These are phyloP conservation scores for Colletotrichum kahawae DNA, from an alignment of 2,329 filamentous ascomycete species.

Conservation along the genomic window DNA sequence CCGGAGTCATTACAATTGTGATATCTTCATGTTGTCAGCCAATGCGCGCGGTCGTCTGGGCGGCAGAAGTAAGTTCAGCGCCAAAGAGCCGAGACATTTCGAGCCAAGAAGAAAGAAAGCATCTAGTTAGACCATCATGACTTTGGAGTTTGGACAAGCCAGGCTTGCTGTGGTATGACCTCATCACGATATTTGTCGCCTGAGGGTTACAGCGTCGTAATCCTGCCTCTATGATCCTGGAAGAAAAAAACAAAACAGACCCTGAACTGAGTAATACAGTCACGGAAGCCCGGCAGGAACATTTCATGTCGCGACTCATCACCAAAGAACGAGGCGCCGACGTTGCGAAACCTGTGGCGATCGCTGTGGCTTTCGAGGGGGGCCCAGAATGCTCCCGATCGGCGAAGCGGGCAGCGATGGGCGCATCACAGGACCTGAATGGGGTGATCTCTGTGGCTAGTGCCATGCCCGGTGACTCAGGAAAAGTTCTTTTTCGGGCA, in stretches of 20 bases:
- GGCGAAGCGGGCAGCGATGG: not conserved
- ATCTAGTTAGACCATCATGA: not conserved
- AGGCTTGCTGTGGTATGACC: not conserved
- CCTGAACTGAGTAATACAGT: not conserved
- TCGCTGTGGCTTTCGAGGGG: constrained; percentile 10
- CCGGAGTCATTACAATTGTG: not conserved
- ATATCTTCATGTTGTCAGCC: constrained; percentile 3
- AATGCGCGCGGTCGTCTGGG: not conserved
- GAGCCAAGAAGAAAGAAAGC: not conserved
- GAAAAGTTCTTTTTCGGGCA: not conserved
- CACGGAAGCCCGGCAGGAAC: not conserved
- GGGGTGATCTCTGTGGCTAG: constrained; percentile 8
- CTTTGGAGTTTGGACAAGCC: not conserved
- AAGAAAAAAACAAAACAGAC: not conserved
- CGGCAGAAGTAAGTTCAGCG: not conserved
- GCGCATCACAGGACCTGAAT: constrained; percentile 15
- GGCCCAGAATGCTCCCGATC: constrained; percentile 2
- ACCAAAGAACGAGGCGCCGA: not conserved
- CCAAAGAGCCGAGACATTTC: not conserved
- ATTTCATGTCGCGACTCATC: not conserved
- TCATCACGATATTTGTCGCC: not conserved
- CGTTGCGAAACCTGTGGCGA: constrained; percentile 3
- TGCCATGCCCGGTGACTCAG: not conserved
- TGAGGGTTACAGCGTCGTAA: not conserved
- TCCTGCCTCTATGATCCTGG: not conserved